Evolutionary conservation across 1,139 yeast genomes (phyloP).

Genomic region (Suhomyces choctaworum): DNA sequence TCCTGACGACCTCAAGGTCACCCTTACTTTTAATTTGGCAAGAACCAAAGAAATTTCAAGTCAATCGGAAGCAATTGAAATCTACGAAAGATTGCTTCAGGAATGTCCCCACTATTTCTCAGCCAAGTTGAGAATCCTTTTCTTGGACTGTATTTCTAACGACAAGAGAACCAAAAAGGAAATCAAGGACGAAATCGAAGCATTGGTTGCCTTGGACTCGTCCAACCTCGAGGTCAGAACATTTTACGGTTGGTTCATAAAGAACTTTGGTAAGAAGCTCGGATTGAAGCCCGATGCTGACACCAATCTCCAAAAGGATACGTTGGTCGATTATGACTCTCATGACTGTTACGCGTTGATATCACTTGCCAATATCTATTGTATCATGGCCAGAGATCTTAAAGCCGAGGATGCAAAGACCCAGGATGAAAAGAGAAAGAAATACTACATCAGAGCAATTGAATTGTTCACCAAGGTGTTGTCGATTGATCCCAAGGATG

Average conservation of each 20-base stretch:
- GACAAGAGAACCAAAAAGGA: constrained; percentile 40
- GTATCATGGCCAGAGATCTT: constrained; percentile 76
- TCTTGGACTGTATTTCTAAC: constrained; percentile 44
- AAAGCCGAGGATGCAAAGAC: constrained; percentile 44
- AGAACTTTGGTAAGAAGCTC: constrained; percentile 57
- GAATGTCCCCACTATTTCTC: constrained; percentile 72
- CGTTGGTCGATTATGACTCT: constrained; percentile 76
- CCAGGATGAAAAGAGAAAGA: constrained; percentile 68
- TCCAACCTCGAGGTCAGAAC: constrained; percentile 83
- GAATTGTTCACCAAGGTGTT: constrained; percentile 88
- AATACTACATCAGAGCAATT: constrained; percentile 82
- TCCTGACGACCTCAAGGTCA: constrained; percentile 38
- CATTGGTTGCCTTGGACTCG: constrained; percentile 53
- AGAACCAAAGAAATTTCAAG: constrained; percentile 56
- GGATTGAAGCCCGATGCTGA: constrained; percentile 63
- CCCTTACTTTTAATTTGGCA: constrained; percentile 63
- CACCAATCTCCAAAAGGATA: constrained; percentile 78
- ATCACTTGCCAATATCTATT: constrained; percentile 86
- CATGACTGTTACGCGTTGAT: constrained; percentile 90
- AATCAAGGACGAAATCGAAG: constrained; percentile 52
- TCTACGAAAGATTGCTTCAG: constrained; percentile 57
- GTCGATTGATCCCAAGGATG: constrained; percentile 79
- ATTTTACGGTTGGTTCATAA: constrained; percentile 87
- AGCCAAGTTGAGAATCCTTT: constrained; percentile 71
- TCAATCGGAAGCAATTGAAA: constrained; percentile 45